Conservation (phyloP, 441 rosid genomes). For the Populus hybrid region DNA sequence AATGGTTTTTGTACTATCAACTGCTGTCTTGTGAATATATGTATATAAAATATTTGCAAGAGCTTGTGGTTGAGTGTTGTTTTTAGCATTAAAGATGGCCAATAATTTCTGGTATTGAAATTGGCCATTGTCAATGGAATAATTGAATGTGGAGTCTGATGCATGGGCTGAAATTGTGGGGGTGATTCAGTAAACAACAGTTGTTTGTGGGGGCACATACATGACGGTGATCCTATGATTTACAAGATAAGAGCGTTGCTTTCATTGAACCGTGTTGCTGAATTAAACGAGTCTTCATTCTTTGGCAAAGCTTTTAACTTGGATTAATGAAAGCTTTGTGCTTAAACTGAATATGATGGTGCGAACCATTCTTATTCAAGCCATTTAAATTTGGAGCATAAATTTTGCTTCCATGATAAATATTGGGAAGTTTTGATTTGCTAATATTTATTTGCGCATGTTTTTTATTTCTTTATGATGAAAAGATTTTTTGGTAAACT, state of each 20-base stretch:
- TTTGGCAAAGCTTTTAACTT: not conserved
- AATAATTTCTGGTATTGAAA: slow-evolving; percentile 8
- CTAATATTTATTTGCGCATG: not conserved
- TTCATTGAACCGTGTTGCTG: slow-evolving; percentile 5
- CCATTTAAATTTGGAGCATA: not conserved
- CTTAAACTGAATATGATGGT: not conserved
- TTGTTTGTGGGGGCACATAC: slow-evolving; percentile 25
- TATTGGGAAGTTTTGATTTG: not conserved
- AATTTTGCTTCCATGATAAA: not conserved
- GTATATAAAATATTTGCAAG: not conserved
- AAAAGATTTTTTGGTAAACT: not conserved
- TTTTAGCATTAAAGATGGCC: slow-evolving; percentile 16
- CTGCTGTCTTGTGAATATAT: not conserved
- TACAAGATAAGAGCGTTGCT: slow-evolving; percentile 11
- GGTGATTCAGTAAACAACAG: slow-evolving; percentile 20
- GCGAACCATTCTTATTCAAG: not conserved
- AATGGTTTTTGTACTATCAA: not conserved
- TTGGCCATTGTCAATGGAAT: slow-evolving; percentile 20
- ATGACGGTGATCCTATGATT: slow-evolving; percentile 20
- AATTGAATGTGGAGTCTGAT: slow-evolving; percentile 22
- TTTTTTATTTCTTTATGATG: not conserved
- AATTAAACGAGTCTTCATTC: not conserved
- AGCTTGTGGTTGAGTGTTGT: slow-evolving; percentile 7
- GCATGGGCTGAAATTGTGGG: slow-evolving; percentile 20
- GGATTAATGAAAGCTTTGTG: not conserved